Evolutionary conservation across 2,329 filamentous ascomycete species (phyloP).

Genomic region (Pseudogymnoascus sp.): DNA sequence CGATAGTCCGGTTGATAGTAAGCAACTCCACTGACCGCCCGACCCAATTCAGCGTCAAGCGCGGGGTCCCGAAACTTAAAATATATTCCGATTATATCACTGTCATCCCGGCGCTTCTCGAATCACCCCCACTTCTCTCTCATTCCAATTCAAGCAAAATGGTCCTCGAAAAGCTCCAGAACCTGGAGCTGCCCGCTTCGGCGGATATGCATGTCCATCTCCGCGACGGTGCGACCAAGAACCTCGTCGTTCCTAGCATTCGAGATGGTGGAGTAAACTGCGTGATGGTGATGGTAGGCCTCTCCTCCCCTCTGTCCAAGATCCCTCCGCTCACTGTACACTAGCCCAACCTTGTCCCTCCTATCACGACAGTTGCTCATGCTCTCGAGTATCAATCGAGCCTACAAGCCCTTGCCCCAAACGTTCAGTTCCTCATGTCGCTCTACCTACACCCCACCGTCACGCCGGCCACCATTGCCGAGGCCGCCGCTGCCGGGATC

Average conservation of each 20-base stretch:
- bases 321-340: conserved; percentile 14
- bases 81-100: background rate
- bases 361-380: conserved; percentile 51
- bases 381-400: conserved; percentile 58
- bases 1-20: background rate
- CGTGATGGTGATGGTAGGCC: conserved; percentile 43
- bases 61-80: conserved; percentile 4
- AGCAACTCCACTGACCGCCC: background rate
- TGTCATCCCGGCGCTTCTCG: background rate
- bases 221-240: conserved; percentile 58
- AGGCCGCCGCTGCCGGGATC: conserved; percentile 22
- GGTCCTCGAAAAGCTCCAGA: conserved; percentile 21
- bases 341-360: conserved; percentile 57
- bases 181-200: conserved; percentile 49
- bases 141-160: conserved; percentile 9
- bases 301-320: background rate
- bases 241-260: conserved; percentile 45
- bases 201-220: conserved; percentile 63
- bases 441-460: conserved; percentile 32
- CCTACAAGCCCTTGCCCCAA: conserved; percentile 50
- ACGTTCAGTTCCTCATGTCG: conserved; percentile 65
- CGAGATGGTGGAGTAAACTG: conserved; percentile 57
- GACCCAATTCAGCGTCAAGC: background rate
- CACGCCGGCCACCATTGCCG: conserved; percentile 22
- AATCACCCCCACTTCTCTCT: background rate